Conservation (phyloP, 129 eudicot genomes). For the Calendula officinalis region DNA sequence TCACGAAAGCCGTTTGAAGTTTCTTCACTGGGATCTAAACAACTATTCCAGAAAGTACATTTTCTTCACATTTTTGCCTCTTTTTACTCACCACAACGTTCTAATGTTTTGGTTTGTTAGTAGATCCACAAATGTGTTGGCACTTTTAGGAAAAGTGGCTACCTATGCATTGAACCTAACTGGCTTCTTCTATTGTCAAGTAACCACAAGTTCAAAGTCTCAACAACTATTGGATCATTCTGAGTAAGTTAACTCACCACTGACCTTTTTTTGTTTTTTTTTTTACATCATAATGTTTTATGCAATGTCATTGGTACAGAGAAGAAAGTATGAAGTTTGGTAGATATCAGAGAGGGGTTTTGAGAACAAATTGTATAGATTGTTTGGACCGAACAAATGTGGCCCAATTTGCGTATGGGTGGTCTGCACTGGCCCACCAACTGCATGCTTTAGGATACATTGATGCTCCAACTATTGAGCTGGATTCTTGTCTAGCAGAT, state of each 20-base stretch:
- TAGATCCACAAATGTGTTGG: slow-evolving; percentile 65
- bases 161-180: slow-evolving; percentile 73
- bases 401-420: slow-evolving; percentile 93
- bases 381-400: slow-evolving; percentile 98
- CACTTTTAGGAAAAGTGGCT: slow-evolving; percentile 71
- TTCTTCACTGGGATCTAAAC: slow-evolving; percentile 89
- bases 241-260: slow-evolving; percentile 33
- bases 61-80: neutral
- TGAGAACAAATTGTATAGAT: slow-evolving; percentile 96
- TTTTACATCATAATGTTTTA: too few relatives aligned
- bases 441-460: slow-evolving; percentile 73
- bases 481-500: slow-evolving; percentile 71
- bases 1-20: slow-evolving; percentile 71
- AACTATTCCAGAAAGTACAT: slow-evolving; percentile 73
- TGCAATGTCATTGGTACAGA: slow-evolving; percentile 34
- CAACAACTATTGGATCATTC: slow-evolving; percentile 25
- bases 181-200: slow-evolving; percentile 70
- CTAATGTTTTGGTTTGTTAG: slow-evolving; percentile 31
- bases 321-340: slow-evolving; percentile 37
- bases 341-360: slow-evolving; percentile 73
- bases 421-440: slow-evolving; percentile 93
- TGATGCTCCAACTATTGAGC: slow-evolving; percentile 45
- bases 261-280: neutral
- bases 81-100: neutral
- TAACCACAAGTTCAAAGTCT: slow-evolving; percentile 40